Base-by-base conservation (phyloP, 306 rosid genomes). In the Gastrolobium bilobum region DNA sequence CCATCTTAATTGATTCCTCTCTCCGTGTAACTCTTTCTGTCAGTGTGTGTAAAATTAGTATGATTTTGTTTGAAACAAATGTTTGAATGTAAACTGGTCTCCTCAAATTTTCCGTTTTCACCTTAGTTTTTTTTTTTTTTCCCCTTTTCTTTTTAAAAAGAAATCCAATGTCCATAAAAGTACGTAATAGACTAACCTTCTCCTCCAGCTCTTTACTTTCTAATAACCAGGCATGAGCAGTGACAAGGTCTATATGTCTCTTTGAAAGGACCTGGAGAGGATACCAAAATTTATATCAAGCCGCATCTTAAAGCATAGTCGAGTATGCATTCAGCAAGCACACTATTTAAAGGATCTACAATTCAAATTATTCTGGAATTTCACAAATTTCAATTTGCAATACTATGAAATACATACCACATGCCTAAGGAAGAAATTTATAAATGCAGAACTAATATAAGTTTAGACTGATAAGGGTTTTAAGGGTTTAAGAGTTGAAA, bases 181-280 rank as follows among this genome's bases (percentile, higher is more conserved):
- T 62, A 52, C 29, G 46, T 58, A 14, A 76, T 59, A 35, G 51
- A 77, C 87, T 50, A 81, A 95, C 99, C 99, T 91, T 91, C 81
- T 91, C 94, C 77, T 90, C 92, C 39, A 93, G 84, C 88, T 87
- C 98, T 89, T 80, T 83, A 68, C 85, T 90, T 85, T 80, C 90
- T 7, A 63, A 65, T 20, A 95, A 83, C 99, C 99, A 95, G 65
- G 98, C 98, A 4, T 79, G 85, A 67, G 94, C 87, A 37, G 97
- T 93, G 77, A 81, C 58, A 80, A 82, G 66, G 83, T 93, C 98
- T 57, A 93, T 79, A 40, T 93, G 99, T 82, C 94, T 87, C 86
- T 89, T 87, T 29, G 96, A 88, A 86, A 93, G 91, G 39, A 95
- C 91, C 99, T 95, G 91, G 31, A 67, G 38, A 67, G 46, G 75